Percentiles rank a stretch among this genome's conserved stretches.
phyloP scores from a whole-genome alignment of 129 eudicot species.

The Tagetes erecta region DNA sequence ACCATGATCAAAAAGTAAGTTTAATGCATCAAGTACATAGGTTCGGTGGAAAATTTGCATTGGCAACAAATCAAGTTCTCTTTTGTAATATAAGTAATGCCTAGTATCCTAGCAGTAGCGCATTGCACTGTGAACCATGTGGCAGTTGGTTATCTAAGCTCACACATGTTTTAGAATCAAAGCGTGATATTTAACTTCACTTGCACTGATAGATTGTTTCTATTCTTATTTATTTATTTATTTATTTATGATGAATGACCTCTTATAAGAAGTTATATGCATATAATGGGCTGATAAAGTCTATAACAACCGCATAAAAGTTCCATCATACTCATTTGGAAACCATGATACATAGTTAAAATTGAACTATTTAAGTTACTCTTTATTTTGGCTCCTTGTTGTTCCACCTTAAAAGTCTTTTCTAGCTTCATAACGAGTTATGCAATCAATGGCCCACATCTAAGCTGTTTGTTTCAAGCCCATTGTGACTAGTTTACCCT shows the following conservation, averaged over 20 bases:
- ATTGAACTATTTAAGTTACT: neutral
- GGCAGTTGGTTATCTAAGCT: neutral
- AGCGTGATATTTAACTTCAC: neutral
- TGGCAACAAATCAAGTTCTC: neutral
- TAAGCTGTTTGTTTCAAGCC: constrained; percentile 6
- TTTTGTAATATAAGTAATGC: neutral
- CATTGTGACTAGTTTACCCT: neutral
- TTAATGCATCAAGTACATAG: neutral
- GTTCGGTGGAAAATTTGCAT: neutral
- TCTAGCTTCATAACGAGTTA: constrained; percentile 2
- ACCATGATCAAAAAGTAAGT: neutral
- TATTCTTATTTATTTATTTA: neutral
- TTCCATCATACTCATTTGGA: constrained; percentile 13
- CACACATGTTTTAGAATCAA: neutral
- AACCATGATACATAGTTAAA: neutral
- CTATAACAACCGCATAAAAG: constrained; percentile 4
- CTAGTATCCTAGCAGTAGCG: neutral
- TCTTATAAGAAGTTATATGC: neutral
- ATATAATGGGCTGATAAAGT: neutral
- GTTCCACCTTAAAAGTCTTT: neutral
- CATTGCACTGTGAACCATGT: neutral
- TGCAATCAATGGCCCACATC: neutral
- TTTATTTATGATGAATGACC: neutral
- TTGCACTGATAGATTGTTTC: constrained; percentile 8
- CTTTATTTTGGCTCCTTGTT: neutral